Conservation (phyloP, 2,329 filamentous ascomycete species). For the Microdochium nivale region DNA sequence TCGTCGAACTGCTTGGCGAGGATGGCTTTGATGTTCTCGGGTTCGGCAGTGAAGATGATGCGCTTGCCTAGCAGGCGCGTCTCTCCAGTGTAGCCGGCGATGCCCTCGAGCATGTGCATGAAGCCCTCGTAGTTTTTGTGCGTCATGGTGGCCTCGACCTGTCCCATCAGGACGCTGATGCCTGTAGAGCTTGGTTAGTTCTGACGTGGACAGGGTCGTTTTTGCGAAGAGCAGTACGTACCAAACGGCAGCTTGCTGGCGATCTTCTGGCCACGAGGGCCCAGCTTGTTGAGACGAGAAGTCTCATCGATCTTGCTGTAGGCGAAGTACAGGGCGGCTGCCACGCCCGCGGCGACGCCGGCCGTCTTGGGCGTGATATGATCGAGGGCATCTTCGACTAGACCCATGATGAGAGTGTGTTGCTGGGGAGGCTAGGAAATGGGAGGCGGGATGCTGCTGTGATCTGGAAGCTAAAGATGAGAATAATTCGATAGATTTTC, state of each 20-base stretch:
- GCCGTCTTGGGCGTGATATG: conserved; percentile 32
- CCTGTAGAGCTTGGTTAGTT: conserved; percentile 32
- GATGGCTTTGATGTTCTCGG: conserved; percentile 85
- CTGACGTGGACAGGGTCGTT: neutral
- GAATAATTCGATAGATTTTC: no score
- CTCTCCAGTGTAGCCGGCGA: conserved; percentile 51
- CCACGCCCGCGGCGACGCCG: conserved; percentile 25
- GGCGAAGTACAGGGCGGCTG: conserved; percentile 28
- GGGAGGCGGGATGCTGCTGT: no score
- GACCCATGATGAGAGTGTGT: conserved; percentile 29
- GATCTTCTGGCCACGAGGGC: conserved; percentile 29
- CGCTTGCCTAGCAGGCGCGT: conserved; percentile 43
- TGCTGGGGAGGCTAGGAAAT: neutral
- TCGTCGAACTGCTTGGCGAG: conserved; percentile 81
- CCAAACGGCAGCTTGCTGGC: conserved; percentile 34
- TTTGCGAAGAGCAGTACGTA: conserved; percentile 16
- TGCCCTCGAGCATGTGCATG: conserved; percentile 37
- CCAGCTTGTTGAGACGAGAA: conserved; percentile 34
- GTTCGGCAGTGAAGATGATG: conserved; percentile 70
- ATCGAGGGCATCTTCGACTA: conserved; percentile 38
- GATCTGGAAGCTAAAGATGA: no score
- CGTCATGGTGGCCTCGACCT: conserved; percentile 39
- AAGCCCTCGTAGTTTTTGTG: conserved; percentile 57
- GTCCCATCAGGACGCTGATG: conserved; percentile 53
- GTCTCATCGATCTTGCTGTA: conserved; percentile 29